phyloP scores from a whole-genome alignment of 192 early-diverging fungal species.

The Gonapodya prolifera region DNA sequence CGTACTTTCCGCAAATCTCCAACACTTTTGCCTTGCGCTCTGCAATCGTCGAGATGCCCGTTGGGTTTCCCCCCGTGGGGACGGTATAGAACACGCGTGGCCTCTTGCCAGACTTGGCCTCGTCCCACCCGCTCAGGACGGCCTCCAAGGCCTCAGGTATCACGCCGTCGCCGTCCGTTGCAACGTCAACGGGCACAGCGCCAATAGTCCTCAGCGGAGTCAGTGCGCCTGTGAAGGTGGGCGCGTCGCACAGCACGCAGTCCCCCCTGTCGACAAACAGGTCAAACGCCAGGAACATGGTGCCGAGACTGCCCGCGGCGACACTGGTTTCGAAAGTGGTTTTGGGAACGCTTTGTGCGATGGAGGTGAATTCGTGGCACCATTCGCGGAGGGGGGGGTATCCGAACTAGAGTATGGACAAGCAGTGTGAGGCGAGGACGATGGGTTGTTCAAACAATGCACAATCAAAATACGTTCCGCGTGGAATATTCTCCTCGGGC shows the following conservation, averaged over 20 bases:
- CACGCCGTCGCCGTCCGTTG: slow-evolving; percentile 51
- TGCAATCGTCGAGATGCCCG: slow-evolving; percentile 67
- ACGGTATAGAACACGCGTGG: slow-evolving; percentile 57
- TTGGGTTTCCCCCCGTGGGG: slow-evolving; percentile 82
- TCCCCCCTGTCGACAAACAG: background rate
- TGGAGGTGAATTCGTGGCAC: background rate
- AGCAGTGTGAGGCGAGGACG: too few species aligned
- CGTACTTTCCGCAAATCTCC: slow-evolving; percentile 53
- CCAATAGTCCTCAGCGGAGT: background rate
- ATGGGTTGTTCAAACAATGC: too few species aligned
- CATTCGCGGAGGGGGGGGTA: background rate
- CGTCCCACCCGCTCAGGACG: slow-evolving; percentile 29
- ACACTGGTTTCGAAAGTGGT: background rate
- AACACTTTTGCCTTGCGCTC: slow-evolving; percentile 71
- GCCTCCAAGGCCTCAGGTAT: slow-evolving; percentile 42
- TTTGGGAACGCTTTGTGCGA: background rate
- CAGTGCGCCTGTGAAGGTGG: background rate
- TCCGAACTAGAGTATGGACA: too few species aligned
- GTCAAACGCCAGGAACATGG: slow-evolving; percentile 1
- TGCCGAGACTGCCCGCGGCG: background rate
- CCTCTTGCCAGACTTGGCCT: slow-evolving; percentile 14
- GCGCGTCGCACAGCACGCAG: background rate
- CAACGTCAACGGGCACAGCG: slow-evolving; percentile 23
- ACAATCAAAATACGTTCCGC: too few species aligned
- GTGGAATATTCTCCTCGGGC: too few species aligned